Evolutionary conservation across 106 monocot species (phyloP).

Genomic region (Dactylorhiza incarnata): DNA sequence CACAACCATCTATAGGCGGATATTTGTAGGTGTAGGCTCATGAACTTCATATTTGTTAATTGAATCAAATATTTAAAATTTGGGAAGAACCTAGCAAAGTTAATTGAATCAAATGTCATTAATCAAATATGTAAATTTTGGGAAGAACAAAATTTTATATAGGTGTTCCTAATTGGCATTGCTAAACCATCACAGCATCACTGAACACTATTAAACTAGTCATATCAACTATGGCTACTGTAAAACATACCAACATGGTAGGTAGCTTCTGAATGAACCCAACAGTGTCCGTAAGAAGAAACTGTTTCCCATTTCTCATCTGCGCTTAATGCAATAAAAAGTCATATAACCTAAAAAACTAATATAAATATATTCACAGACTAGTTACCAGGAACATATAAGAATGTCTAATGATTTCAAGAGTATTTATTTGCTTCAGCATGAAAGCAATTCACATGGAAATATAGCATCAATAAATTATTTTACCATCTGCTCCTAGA

Average conservation of each 20-base stretch:
- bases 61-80: no score
- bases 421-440: background rate
- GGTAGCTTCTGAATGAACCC: conserved; percentile 97
- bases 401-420: background rate
- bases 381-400: conserved; percentile 3
- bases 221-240: background rate
- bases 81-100: no score
- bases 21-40: background rate
- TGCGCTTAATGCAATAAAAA: conserved; percentile 16
- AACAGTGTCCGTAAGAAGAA: conserved; percentile 94
- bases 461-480: background rate
- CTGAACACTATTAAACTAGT: background rate
- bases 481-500: background rate
- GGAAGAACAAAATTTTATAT: background rate
- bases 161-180: background rate
- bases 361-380: background rate
- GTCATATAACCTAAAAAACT: background rate
- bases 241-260: conserved; percentile 61
- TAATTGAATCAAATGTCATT: no score
- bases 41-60: background rate
- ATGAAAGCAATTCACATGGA: background rate
- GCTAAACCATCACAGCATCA: background rate
- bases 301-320: conserved; percentile 87
- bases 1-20: background rate
- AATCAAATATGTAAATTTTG: no score